Conservation (phyloP, 2,329 filamentous ascomycete genomes). For the Diaporthe destruens region DNA sequence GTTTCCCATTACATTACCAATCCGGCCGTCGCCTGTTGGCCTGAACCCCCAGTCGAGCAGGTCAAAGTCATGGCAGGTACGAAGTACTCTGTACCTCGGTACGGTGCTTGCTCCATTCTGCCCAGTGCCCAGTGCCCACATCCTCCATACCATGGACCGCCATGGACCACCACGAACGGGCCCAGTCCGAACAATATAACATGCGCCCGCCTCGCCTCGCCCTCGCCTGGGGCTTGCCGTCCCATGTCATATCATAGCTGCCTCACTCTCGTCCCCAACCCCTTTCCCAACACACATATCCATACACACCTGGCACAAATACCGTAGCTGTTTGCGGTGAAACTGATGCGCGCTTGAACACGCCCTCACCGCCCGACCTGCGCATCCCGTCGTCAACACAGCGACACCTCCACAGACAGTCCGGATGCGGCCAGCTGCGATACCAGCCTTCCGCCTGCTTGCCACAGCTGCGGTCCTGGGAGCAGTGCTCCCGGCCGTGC, state of each 20-base stretch:
- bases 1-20: constrained; percentile 32
- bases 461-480: constrained; percentile 48
- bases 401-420: neutral
- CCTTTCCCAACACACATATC: neutral
- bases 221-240: neutral
- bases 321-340: neutral
- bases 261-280: neutral
- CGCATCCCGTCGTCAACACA: neutral
- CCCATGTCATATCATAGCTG: constrained; percentile 8
- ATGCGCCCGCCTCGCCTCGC: constrained; percentile 12
- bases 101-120: constrained; percentile 20
- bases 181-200: constrained; percentile 31
- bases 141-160: neutral
- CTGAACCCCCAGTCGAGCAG: constrained; percentile 4
- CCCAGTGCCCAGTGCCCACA: neutral
- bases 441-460: constrained; percentile 45
- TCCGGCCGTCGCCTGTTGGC: constrained; percentile 14
- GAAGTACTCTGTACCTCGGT: neutral
- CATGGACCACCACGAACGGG: constrained; percentile 17
- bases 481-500: constrained; percentile 48
- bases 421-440: constrained; percentile 46
- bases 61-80: neutral
- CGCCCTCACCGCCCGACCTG: neutral
- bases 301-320: neutral
- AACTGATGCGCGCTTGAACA: neutral